phyloP scores from a whole-genome alignment of 352 stramenopile genomes.

The Phytopythium montanum region DNA sequence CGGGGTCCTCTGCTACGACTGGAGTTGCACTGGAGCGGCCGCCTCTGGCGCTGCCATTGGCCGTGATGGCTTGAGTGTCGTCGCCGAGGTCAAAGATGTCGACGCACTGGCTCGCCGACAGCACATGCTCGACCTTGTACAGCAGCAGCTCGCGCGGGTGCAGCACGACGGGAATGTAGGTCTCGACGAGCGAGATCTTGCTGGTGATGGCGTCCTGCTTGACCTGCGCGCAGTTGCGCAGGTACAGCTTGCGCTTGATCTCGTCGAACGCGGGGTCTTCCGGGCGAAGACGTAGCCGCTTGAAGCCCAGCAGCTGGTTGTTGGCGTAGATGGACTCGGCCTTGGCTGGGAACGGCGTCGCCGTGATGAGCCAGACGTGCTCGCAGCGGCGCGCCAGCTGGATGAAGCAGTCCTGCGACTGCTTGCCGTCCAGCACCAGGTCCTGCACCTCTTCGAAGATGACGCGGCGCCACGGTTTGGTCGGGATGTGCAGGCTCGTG shows the following conservation, averaged over 20 bases:
- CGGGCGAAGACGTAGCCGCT: conserved; percentile 55
- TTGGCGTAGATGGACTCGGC: conserved; percentile 86
- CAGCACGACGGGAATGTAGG: conserved; percentile 66
- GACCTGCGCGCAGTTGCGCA: conserved; percentile 81
- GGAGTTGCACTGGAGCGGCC: background rate
- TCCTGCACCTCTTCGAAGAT: conserved; percentile 89
- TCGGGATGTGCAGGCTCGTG: conserved; percentile 53
- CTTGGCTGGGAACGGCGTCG: conserved; percentile 79
- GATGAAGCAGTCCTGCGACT: conserved; percentile 79
- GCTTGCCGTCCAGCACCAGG: conserved; percentile 66
- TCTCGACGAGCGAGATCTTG: conserved; percentile 71
- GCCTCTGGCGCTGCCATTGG: conserved; percentile 17
- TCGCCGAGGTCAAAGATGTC: conserved; percentile 42
- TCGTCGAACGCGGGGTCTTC: conserved; percentile 80
- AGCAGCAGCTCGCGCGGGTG: conserved; percentile 67
- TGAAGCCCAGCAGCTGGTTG: conserved; percentile 84
- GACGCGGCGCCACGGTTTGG: conserved; percentile 70
- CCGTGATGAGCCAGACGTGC: conserved; percentile 86
- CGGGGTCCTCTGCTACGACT: background rate
- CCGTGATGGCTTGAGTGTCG: conserved; percentile 23
- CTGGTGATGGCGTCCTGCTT: conserved; percentile 78
- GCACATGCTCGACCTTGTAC: conserved; percentile 65
- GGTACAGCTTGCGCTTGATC: conserved; percentile 87
- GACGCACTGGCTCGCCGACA: conserved; percentile 30
- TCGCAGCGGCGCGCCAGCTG: conserved; percentile 71